Percentiles rank a stretch among this genome's conserved stretches.
Conservation (phyloP, 2,329 filamentous ascomycete genomes). For the Fusarium clavum region DNA sequence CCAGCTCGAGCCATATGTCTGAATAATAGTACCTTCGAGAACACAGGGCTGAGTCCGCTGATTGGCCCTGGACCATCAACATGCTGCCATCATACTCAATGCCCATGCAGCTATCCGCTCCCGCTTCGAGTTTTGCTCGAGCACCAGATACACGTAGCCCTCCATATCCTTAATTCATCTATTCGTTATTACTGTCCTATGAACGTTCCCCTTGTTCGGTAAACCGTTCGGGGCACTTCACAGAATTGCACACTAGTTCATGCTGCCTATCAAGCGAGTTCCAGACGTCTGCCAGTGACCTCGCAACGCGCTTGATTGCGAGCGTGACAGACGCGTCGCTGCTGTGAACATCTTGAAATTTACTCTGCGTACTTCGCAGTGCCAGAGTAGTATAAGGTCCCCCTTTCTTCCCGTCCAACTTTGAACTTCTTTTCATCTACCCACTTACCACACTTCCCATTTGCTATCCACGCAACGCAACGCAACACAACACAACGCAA, state of each 20-base stretch:
- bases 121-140: neutral
- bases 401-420: neutral
- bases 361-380: neutral
- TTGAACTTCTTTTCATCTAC: neutral
- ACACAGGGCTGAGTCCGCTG: rapidly evolving
- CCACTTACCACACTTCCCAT: too few relatives aligned
- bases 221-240: rapidly evolving
- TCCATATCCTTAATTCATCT: neutral
- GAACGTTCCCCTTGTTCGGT: neutral
- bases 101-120: neutral
- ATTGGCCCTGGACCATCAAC: neutral
- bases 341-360: neutral
- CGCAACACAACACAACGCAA: too few relatives aligned
- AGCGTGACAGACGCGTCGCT: neutral
- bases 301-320: neutral
- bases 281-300: neutral
- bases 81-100: neutral
- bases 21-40: neutral
- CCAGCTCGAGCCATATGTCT: neutral
- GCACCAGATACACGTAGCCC: neutral
- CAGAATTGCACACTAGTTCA: neutral
- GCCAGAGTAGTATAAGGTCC: neutral
- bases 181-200: neutral
- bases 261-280: neutral
- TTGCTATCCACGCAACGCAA: too few relatives aligned